Percentiles rank a stretch among this genome's conserved stretches.
Conservation (phyloP, 352 stramenopile species). For the Pythium rishiriense region DNA sequence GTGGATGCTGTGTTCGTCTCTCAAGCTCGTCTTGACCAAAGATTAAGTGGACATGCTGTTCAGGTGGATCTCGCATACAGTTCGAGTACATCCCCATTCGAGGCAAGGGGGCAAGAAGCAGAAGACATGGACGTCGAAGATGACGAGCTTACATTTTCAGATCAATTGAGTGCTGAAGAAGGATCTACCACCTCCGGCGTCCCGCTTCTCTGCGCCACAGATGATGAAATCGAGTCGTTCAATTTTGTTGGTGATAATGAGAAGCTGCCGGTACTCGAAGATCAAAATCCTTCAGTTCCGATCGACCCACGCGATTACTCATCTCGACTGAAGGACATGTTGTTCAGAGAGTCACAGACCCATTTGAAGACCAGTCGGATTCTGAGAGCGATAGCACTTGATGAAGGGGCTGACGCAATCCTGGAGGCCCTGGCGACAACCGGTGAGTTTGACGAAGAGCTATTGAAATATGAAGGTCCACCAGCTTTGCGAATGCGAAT, state of each 20-base stretch:
- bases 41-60: too few relatives aligned
- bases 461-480: conserved; percentile 1
- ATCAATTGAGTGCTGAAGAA: too few relatives aligned
- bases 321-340: conserved; percentile 1
- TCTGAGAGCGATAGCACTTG: conserved; percentile 17
- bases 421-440: conserved; percentile 19
- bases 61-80: not conserved
- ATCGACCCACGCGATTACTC: not conserved
- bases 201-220: not conserved
- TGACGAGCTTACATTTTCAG: not conserved
- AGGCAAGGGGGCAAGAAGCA: not conserved
- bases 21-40: too few relatives aligned
- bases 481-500: not conserved
- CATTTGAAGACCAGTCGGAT: conserved; percentile 1
- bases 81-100: not conserved
- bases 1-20: too few relatives aligned
- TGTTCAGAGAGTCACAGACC: not conserved
- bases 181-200: too few relatives aligned
- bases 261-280: not conserved
- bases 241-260: not conserved
- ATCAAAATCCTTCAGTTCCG: not conserved
- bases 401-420: conserved; percentile 20
- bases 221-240: not conserved
- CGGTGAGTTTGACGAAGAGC: conserved; percentile 13
- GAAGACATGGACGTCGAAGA: conserved; percentile 19